Evolutionary conservation across 2,329 filamentous ascomycete genomes (phyloP), one percentile per base, ranked within the genome.

Genomic region (Byssochlamys sp.): DNA sequence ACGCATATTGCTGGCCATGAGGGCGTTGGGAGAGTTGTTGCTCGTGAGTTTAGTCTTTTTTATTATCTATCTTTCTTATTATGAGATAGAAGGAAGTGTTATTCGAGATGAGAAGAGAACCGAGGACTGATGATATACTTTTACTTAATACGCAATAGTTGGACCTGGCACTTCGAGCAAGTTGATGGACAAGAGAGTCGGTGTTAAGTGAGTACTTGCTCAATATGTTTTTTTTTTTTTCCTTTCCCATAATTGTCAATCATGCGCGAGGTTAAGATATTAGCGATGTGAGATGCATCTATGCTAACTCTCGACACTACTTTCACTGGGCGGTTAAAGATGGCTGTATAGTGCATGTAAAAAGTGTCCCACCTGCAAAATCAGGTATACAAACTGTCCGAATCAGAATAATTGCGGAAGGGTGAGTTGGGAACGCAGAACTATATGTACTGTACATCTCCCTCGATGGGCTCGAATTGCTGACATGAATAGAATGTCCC

Each of bases 1-100:
- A 74, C 71, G 5, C 63, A 72, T 55, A 66, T 75, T 0, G 71
- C 72, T 0, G 73, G 73, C 0, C 73, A 75, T 55, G 73, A 75
- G 55, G 73, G 72, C n/a, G 67, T 75, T 4, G 73, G 73, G 0
- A 60, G 61, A 2, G 70, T 75, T 3, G 69, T 74, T 2, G 19
- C 7, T 25, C 9, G 49, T 51, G 24, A 25, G 24, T 19, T 19
- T 19, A 51, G 4, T 51, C 24, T 1, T 5, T 5, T 51, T 51
- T 5, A 26, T 26, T 26, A 25, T 51, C 19, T 39, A 6, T 6
- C 5, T 49, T 49, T 24, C 19, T 19, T 19, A 19, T 19, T 19
- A 19, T 19, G 19, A 19, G 19, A 19, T 19, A 19, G 19, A 19
- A 19, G 19, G 19, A 19, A 19, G 19, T 19, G 19, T 19, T 19